Base-by-base conservation (phyloP, 2,329 filamentous ascomycete genomes). In the Epichloe elymi region DNA sequence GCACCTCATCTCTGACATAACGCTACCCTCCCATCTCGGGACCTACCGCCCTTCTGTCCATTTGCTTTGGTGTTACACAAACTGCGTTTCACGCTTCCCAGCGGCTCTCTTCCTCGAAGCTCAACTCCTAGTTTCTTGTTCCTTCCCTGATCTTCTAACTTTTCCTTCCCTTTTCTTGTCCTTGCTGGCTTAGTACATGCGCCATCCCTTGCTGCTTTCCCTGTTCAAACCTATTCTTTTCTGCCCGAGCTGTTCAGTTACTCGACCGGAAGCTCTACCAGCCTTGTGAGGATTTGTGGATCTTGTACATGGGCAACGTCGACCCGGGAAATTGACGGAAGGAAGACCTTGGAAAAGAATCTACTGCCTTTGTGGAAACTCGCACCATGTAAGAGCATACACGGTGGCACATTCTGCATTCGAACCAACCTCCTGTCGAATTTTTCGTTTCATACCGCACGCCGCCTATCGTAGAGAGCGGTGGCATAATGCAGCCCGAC, bases 61-160 rank as follows among this genome's bases (percentile, higher is more conserved):
- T 52, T 53, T 55, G 54, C 39, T 51, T 36, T 54, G 51, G 51
- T 54, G 59, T 60, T 58, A 59, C 59, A 60, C 59, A 40, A 50
- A 45, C 51, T 49, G 53, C 57, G 58, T 60, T 59, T 59, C 58
- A 60, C 57, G 53, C 56, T 48, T 52, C 57, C 36, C 50, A 54
- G 50, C 48, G 50, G 38, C 54, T 50, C 55, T 54, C 51, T 50
- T 55, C 51, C 40, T 56, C 49, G 49, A 50, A 50, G 38, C 26
- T 53, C 47, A 37, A 49, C 48, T 40, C 47, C 43, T 50, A 47
- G 14, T 38, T 46, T 30, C 41, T 39, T 50, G 51, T 39, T 19
- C 35, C 39, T 37, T 45, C 17, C 39, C 14, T 33, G 30, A 40
- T 50, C 40, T 33, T 23, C 48, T 41, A 38, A 49, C 5, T 26